Evolutionary conservation across 2,329 filamentous ascomycete species (phyloP), one percentile per base, ranked within the genome.

Genomic region (Apiospora pterosperma): DNA sequence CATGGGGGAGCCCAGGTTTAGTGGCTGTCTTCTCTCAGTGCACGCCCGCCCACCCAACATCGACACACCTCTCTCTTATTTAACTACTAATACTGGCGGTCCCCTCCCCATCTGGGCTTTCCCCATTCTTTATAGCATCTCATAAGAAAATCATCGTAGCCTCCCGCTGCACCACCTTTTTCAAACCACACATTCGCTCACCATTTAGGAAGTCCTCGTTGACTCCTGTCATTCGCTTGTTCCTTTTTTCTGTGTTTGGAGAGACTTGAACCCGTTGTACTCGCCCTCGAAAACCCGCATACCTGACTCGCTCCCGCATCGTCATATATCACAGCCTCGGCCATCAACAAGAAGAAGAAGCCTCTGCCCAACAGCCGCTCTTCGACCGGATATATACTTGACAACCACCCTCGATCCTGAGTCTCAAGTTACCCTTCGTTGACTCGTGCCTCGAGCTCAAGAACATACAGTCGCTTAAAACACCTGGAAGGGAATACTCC

Each of bases 181-280:
- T 31, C 39, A 39, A 39, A 39, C 60, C 28, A 62, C 39, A 62
- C 60, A 44, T 48, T 62, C 60, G 60, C 60, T 62, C 60, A 62
- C 76, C 76, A 75, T 36, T 77, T 85, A 87, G 87, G 87, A 89
- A 89, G 86, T 88, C 87, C 88, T 90, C 87, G 87, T 84, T 80
- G 88, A 83, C 87, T 90, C 88, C 87, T 88, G 87, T 89, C 88
- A 88, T 86, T 90, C 88, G 88, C 88, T 90, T 88, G 81, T 78
- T 76, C 75, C 77, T 77, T 81, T 77, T 80, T 81, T 82, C n/a
- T 80, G 76, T 80, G 80, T 81, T 81, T 79, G 78, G 73, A 74
- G 70, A 75, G 38, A 42, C 39, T 73, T 73, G 67, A 68, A 70
- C 66, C 71, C 76, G 72, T 73, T 73, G 73, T 34, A 74, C 76